Evolutionary conservation across 148 eudicot species (phyloP), one percentile per base, ranked within the genome.

Genomic region (Rhododendron henanense): DNA sequence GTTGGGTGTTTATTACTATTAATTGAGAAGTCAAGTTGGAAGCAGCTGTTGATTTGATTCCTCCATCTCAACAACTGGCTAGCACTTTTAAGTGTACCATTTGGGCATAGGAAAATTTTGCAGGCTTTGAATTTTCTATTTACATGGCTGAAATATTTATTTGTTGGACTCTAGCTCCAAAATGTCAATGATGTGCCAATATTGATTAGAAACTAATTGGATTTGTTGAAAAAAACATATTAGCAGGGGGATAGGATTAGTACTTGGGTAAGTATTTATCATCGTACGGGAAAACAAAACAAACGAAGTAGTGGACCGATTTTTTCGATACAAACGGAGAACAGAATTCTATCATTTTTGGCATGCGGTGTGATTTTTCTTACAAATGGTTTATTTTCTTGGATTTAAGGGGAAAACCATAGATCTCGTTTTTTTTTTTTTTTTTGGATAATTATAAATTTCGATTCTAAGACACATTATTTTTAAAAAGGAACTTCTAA

Each of bases 1-100:
- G 48, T 82, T 39, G 75, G 4, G 51, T 82, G 65, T 35, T 41
- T 41, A 41, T 41, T 41, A 41, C 2, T 48, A 18, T 16, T 57
- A 63, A 25, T 10, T 25, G 7, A 63, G 35, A 28, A 41, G 39
- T 44, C 78, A 41, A 44, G 85, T 86, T 16, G 74, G 37, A 13
- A 23, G 79, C 67, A 80, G 69, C 79, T 44, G 77, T 57, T 85
- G 74, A 55, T 85, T 55, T 85, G 74, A 55, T 85, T 55, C 75
- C 31, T 78, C 33, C 47, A 45, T 28, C 45, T 31, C 48, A 79
- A 45, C 83, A 35, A 80, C 73, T 35, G 2, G 37, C 37, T 57
- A 59, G n/a, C 44, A 85, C 41, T 76, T 37, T 41, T 41, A 0
- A 57, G 63, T 59, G 21, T 37, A 15, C 7, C 10, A 14, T 73